Conservation (phyloP, 257 asterid species). For the Penstemon eatonii region DNA sequence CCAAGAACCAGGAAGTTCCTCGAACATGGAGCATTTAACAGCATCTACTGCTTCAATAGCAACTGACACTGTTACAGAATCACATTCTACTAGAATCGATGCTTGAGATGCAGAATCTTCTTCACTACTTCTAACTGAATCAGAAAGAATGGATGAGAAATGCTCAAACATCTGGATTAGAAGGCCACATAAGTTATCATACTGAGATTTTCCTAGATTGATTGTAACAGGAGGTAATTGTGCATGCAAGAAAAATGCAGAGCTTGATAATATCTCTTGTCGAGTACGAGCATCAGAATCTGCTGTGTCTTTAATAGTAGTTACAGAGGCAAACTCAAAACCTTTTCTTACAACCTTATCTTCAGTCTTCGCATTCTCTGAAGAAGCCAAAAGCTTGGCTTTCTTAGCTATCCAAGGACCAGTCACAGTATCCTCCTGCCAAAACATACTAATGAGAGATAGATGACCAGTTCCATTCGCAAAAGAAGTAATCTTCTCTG, state of each 20-base stretch:
- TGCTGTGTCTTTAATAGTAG: slow-evolving; percentile 64
- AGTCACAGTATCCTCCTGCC: slow-evolving; percentile 72
- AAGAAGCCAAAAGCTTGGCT: slow-evolving; percentile 76
- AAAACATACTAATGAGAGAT: slow-evolving; percentile 65
- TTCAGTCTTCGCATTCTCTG: slow-evolving; percentile 58
- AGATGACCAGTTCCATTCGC: slow-evolving; percentile 42
- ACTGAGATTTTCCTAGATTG: slow-evolving; percentile 52
- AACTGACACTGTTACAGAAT: slow-evolving; percentile 51
- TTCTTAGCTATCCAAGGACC: slow-evolving; percentile 84
- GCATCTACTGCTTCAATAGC: slow-evolving; percentile 47
- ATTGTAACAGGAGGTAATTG: slow-evolving; percentile 57
- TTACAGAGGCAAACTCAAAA: slow-evolving; percentile 76
- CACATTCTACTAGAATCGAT: slow-evolving; percentile 71
- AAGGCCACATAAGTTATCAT: slow-evolving; percentile 51
- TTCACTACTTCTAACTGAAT: slow-evolving; percentile 39
- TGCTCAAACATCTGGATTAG: slow-evolving; percentile 49
- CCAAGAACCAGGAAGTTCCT: slow-evolving; percentile 95
- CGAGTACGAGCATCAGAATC: slow-evolving; percentile 52
- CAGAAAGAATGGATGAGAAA: slow-evolving; percentile 46
- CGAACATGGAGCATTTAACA: slow-evolving; percentile 45
- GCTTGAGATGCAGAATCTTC: slow-evolving; percentile 53
- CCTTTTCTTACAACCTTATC: slow-evolving; percentile 53
- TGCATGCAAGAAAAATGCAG: slow-evolving; percentile 61
- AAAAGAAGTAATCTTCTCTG: slow-evolving; percentile 51
- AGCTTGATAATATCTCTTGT: slow-evolving; percentile 73